Percentiles rank a stretch among this genome's conserved stretches.
Conservation (phyloP, 2,329 filamentous ascomycete species). For the Pleomassaria siparia region DNA sequence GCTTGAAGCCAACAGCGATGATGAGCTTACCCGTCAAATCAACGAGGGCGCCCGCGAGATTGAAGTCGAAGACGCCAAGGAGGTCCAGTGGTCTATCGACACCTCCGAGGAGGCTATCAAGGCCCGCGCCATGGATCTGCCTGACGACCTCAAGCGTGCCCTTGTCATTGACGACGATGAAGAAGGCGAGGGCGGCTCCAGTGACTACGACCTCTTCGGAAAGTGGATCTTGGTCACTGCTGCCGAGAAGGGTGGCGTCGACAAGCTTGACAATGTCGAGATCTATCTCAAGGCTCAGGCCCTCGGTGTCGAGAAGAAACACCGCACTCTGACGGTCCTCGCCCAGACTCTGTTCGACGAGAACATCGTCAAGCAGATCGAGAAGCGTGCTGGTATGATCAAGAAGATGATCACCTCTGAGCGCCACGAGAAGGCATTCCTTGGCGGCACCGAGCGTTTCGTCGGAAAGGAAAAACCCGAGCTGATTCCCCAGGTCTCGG, state of each 20-base stretch:
- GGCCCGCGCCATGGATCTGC: slow-evolving; percentile 88
- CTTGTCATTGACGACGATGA: slow-evolving; percentile 82
- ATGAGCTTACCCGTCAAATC: slow-evolving; percentile 81
- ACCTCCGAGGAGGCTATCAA: slow-evolving; percentile 94
- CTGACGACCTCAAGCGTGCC: slow-evolving; percentile 91
- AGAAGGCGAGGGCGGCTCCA: slow-evolving; percentile 76
- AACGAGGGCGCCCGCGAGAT: slow-evolving; percentile 71
- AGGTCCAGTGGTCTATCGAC: slow-evolving; percentile 94
- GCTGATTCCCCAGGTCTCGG: slow-evolving; percentile 74
- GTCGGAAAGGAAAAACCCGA: slow-evolving; percentile 81
- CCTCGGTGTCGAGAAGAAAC: slow-evolving; percentile 89
- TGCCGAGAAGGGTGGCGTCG: slow-evolving; percentile 69
- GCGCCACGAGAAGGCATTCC: slow-evolving; percentile 90
- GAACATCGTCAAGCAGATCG: slow-evolving; percentile 84
- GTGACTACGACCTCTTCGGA: slow-evolving; percentile 84
- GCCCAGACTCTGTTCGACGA: slow-evolving; percentile 93
- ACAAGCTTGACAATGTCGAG: slow-evolving; percentile 81
- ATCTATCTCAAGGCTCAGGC: slow-evolving; percentile 98
- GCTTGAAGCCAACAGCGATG: slow-evolving; percentile 77
- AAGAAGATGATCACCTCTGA: slow-evolving; percentile 92
- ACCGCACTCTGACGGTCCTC: slow-evolving; percentile 88
- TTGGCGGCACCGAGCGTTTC: slow-evolving; percentile 93
- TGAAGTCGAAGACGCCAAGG: slow-evolving; percentile 70
- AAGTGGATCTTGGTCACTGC: slow-evolving; percentile 85
- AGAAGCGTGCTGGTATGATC: slow-evolving; percentile 79